These are phyloP conservation scores for Fusarium pilosicola DNA, from an alignment of 2,329 filamentous ascomycete genomes.

Conservation along the genomic window DNA sequence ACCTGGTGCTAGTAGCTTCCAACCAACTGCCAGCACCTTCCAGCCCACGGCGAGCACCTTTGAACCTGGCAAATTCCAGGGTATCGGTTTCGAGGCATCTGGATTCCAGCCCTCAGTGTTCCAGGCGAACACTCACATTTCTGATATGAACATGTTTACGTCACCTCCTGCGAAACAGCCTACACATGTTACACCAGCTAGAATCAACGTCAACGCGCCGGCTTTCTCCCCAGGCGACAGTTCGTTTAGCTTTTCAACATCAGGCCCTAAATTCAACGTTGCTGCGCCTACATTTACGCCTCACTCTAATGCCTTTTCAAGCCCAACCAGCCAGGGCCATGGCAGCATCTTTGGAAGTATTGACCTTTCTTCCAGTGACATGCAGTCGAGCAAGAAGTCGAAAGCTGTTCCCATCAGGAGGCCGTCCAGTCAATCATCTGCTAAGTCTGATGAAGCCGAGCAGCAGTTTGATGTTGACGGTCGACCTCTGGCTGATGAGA, in stretches of 20 bases:
- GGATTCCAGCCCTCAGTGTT: constrained; percentile 59
- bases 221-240: constrained; percentile 75
- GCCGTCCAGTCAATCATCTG: constrained; percentile 65
- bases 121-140: constrained; percentile 48
- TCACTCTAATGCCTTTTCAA: constrained; percentile 59
- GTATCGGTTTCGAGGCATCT: constrained; percentile 14
- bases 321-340: constrained; percentile 52
- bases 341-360: constrained; percentile 77
- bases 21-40: constrained; percentile 51
- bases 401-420: constrained; percentile 86
- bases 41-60: constrained; percentile 18
- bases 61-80: constrained; percentile 19
- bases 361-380: constrained; percentile 68
- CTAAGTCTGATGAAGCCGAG: constrained; percentile 42
- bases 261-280: constrained; percentile 76
- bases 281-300: constrained; percentile 83
- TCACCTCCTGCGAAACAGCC: constrained; percentile 27
- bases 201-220: constrained; percentile 76
- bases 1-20: constrained; percentile 49
- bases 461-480: constrained; percentile 54
- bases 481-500: constrained; percentile 70
- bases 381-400: constrained; percentile 75
- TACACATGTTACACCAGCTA: constrained; percentile 47
- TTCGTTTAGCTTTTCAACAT: constrained; percentile 75
- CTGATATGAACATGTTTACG: constrained; percentile 30